These are phyloP conservation scores for Haberlea rhodopensis DNA, from an alignment of 257 asterid species.

Conservation along the genomic window DNA sequence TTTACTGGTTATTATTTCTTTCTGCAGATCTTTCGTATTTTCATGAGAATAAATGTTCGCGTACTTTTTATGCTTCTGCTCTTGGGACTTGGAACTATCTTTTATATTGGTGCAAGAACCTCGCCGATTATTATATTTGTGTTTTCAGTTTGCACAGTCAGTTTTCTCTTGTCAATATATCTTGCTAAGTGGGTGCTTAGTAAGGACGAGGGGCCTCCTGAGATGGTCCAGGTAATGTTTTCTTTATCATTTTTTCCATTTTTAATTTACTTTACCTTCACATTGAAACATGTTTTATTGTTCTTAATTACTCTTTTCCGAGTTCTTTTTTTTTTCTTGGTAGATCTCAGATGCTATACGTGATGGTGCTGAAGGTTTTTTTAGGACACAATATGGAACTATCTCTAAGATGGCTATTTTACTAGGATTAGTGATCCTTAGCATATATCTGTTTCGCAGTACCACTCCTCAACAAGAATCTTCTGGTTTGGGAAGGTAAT, in stretches of 20 bases:
- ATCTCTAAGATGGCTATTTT: constrained; percentile 91
- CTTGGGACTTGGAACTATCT: constrained; percentile 63
- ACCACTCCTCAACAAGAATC: constrained; percentile 90
- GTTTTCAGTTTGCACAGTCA: constrained; percentile 80
- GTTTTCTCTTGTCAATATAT: constrained; percentile 71
- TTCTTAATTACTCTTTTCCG: not conserved
- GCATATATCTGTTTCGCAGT: constrained; percentile 83
- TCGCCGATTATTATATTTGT: constrained; percentile 90
- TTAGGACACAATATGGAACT: constrained; percentile 93
- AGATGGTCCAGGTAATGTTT: constrained; percentile 80
- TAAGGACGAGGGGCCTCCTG: constrained; percentile 99
- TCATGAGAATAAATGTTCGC: constrained; percentile 79
- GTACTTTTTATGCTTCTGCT: constrained; percentile 71
- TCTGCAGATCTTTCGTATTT: constrained; percentile 77
- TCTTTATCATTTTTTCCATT: constrained; percentile 17
- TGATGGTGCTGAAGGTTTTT: constrained; percentile 99
- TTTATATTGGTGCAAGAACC: constrained; percentile 87
- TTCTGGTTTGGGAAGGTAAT: constrained; percentile 89
- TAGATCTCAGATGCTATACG: constrained; percentile 99
- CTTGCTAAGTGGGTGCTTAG: constrained; percentile 90
- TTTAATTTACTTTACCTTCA: not conserved
- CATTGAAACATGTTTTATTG: not conserved
- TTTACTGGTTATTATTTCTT: constrained; percentile 20
- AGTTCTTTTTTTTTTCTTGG: constrained; percentile 33
- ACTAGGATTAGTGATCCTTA: constrained; percentile 63